Base-by-base conservation (phyloP, 2,329 filamentous ascomycete species). In the Penicillium sp. region DNA sequence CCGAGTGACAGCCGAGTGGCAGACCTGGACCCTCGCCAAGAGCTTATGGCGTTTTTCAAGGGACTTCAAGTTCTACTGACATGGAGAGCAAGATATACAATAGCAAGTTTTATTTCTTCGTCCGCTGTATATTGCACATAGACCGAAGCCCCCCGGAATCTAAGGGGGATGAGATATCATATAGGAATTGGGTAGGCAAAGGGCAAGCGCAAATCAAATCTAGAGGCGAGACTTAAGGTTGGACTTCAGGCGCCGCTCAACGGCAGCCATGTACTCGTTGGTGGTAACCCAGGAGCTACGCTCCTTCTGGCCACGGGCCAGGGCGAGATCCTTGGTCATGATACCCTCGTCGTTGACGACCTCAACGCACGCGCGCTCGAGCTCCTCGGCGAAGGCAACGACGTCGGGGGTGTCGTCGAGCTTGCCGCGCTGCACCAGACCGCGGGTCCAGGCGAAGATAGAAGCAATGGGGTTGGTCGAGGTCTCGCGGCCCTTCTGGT, bases 311-410 rank as follows among this genome's bases (percentile, higher is more conserved):
- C 94, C 94, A 72, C 89, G 94, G 44, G 92, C 89, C 53, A 97
- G 83, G n/a, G 94, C 94, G 65, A 99, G 78, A 76, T 99, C 94
- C 85, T 99, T 99, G 74, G 94, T 99, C 94, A 97, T 99, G 79
- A 97, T 88, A 57, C 89, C 89, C 70, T 97, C 92, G 53, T 89
- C 75, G 72, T 97, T 89, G 62, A 99, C 94, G 24, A 92, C 92
- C 74, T 97, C 91, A 53, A 96, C 81, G 74, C 94, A 96, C 33
- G 94, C 94, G 74, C 89, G 82, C 82, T 99, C 94, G 49, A 99
- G 83, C 69, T 82, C 84, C 79, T 97, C 89, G 53, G 92, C 94
- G 68, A 96, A 99, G 45, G 89, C 83, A 54, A 96, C 85, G 25
- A 99, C 81, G 62, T 96, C 92, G 27, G 92, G 92, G n/a, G 91